Conservation (phyloP, 805 yeast genomes). For the Wickerhamomyces chaumierensis region DNA sequence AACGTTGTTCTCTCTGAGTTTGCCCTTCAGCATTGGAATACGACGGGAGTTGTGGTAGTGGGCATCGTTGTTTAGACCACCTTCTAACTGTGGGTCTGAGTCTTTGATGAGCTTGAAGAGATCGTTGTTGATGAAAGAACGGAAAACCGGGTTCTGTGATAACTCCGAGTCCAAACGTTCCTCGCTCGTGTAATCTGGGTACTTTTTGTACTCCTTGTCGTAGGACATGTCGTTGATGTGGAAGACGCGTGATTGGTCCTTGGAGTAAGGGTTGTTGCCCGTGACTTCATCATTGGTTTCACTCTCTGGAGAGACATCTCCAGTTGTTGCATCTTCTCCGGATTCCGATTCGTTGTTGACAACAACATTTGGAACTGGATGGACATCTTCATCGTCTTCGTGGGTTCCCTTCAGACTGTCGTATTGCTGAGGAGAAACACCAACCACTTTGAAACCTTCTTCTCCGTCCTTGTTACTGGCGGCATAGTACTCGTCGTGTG, state of each 20-base stretch:
- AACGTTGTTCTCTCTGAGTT: constrained; percentile 15
- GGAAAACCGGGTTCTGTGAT: background rate
- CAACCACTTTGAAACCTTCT: background rate
- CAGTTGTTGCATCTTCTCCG: too few species aligned
- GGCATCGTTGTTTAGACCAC: constrained; percentile 11
- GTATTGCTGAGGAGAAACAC: background rate
- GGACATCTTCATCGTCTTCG: background rate
- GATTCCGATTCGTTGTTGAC: too few species aligned
- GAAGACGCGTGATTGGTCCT: background rate
- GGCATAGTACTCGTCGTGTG: too few species aligned
- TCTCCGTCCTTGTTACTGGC: background rate
- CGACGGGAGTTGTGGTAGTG: constrained; percentile 13
- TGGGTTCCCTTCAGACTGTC: background rate
- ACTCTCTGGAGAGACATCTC: background rate
- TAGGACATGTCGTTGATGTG: background rate
- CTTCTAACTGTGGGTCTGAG: constrained; percentile 8
- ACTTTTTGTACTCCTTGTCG: background rate
- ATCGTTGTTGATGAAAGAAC: constrained; percentile 9
- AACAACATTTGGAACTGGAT: background rate
- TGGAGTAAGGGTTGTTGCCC: background rate
- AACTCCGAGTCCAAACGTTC: background rate
- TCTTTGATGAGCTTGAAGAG: constrained; percentile 8
- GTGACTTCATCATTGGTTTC: background rate
- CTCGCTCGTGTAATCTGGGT: background rate
- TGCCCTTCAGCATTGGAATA: constrained; percentile 16